These are phyloP conservation scores for Rhodotorula sp. DNA, from an alignment of 1,284 basidiomycete genomes.

Conservation along the genomic window DNA sequence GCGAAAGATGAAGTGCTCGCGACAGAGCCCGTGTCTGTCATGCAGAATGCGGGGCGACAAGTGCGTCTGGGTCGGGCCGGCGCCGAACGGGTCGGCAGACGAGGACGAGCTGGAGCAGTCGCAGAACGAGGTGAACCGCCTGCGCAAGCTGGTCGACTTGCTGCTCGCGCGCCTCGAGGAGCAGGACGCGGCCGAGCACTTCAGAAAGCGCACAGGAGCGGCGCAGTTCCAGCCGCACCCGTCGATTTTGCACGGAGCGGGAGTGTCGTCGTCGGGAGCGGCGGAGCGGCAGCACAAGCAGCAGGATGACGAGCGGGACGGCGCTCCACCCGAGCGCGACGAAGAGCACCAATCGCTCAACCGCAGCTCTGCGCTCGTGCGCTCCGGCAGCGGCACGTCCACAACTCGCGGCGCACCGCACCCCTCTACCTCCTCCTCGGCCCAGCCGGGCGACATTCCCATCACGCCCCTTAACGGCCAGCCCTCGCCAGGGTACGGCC, in stretches of 20 bases:
- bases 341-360: too few species aligned
- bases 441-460: background rate
- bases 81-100: constrained; percentile 26
- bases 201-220: background rate
- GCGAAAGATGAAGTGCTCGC: constrained; percentile 18
- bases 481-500: background rate
- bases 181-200: constrained; percentile 20
- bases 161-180: constrained; percentile 32
- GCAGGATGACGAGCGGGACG: too few species aligned
- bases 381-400: background rate
- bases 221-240: background rate
- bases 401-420: background rate
- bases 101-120: constrained; percentile 32
- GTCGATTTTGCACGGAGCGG: background rate
- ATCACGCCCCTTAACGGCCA: background rate
- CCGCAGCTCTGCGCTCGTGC: background rate
- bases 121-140: constrained; percentile 22
- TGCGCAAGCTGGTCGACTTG: constrained; percentile 37
- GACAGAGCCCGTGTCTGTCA: constrained; percentile 6
- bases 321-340: too few species aligned
- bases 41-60: constrained; percentile 30
- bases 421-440: background rate
- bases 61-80: constrained; percentile 29
- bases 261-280: background rate
- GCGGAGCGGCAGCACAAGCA: background rate